Base-by-base conservation (phyloP, 2,329 filamentous ascomycete genomes). In the Alternaria conjuncta region DNA sequence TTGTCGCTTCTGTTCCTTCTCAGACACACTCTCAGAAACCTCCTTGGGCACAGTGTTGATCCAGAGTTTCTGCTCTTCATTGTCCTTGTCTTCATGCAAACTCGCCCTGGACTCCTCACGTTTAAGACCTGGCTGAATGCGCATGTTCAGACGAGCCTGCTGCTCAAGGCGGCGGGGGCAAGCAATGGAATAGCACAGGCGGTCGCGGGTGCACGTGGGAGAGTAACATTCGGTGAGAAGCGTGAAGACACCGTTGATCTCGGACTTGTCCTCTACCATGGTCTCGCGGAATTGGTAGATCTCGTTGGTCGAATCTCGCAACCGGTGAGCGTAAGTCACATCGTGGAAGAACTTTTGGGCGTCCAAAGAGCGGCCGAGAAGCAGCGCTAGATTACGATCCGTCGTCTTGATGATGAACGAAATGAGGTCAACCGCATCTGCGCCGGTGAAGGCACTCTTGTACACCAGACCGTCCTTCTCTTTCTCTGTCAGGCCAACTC, bases 271-370 rank as follows among this genome's bases (percentile, higher is more conserved):
- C 72, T 98, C 95, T 82, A 94, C 91, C 79, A 98, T 86, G 3
- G 91, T 96, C 82, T 98, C 95, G 71, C 92, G 90, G 81, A 99
- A 99, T 78, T 98, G 95, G 80, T 98, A 99, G 80, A 99, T 92
- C 81, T 99, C 96, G 55, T 90, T 91, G 44, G 90, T 88, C n/a
- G 95, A 96, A 80, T 99, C 96, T 80, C 96, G 92, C 73, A 99
- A 84, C 51, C 96, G 89, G 80, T 99, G 96, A 73, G 97, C 95
- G 80, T 99, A 99, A 1, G 95, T 97, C 55, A 98, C 96, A 85
- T 99, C 96, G 83, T 99, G 96, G 79, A 99, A 99, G 83, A 97
- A 97, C 79, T 98, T 98, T 78, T 99, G 96, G 23, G 96, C 96
- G 82, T 99, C 96, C 64, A 99, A 84, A 45, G 96, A 94, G 77